Evolutionary conservation across 169 alveolate species (phyloP), one percentile per base, ranked within the genome.

Genomic region (Eimeria brunetti): DNA sequence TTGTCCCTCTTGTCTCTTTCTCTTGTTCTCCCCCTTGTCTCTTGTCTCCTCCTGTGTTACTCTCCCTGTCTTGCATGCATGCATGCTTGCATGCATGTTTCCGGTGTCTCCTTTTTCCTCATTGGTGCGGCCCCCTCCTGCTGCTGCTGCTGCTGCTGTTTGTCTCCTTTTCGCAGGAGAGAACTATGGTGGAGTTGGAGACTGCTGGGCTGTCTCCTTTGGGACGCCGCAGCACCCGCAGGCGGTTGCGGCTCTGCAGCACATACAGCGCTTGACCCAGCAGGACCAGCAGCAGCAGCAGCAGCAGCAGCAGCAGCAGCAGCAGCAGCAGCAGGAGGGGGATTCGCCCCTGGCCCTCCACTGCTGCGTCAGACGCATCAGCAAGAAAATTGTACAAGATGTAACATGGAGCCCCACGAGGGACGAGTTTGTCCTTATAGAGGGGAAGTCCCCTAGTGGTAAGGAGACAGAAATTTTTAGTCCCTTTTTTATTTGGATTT

Each of bases 381-480:
- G 94, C 94, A 85, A 88, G 95, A 95, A 84, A 88, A 93, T 90
- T 83, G 97, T 64, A 91, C 97, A 64, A 95, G 97, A 96, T 60
- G 97, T 95, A 11, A 89, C 89, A 76, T 96, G 97, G 97, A 94
- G 97, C 60, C 97, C 97, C 41, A 96, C 96, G 5, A 62, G 96
- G 36, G 96, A 96, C 69, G 97, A 96, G 64, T 95, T 96, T 83
- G 94, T 96, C 53, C 96, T 96, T 14, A 95, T 96, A 22, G 96
- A 96, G 94, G 97, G 97, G 58, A 69, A 96, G 91, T 78, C 97
- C 80, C 89, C 97, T 60, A 46, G 97, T 71, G 95, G 94, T 95
- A 27, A 96, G 95, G 38, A 46, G 75, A 20, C 60, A 16, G 89
- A 85, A 24, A 64, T 86, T 27, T 18, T 8, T 33, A 62, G 20